Evolutionary conservation across 2,329 filamentous ascomycete genomes (phyloP).

Genomic region (Alternaria atra): DNA sequence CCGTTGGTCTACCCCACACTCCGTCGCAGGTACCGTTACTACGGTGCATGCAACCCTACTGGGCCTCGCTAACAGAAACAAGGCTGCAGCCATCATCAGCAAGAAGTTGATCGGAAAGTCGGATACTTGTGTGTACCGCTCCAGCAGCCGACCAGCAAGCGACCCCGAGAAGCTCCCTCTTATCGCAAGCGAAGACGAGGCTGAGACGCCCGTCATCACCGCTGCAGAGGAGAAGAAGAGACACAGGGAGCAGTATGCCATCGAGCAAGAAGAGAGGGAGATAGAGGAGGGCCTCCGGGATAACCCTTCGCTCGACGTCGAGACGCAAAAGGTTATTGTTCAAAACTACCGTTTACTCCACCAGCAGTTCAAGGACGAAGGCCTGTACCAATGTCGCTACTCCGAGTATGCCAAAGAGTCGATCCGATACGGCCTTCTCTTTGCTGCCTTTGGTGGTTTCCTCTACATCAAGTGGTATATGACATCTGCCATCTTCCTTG

Average conservation of each 20-base stretch:
- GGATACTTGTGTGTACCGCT: slow-evolving; percentile 34
- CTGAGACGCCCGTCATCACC: slow-evolving; percentile 9
- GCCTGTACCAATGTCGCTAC: slow-evolving; percentile 68
- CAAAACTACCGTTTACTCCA: slow-evolving; percentile 66
- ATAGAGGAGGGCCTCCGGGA: slow-evolving; percentile 47
- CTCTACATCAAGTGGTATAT: slow-evolving; percentile 65
- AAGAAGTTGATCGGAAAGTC: slow-evolving; percentile 35
- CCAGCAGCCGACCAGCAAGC: slow-evolving; percentile 18
- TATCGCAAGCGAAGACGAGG: slow-evolving; percentile 14
- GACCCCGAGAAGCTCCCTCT: slow-evolving; percentile 38
- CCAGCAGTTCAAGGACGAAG: slow-evolving; percentile 62
- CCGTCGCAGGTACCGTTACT: slow-evolving; percentile 6
- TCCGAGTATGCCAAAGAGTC: slow-evolving; percentile 67
- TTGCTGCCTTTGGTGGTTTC: slow-evolving; percentile 58
- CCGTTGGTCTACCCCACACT: slow-evolving; percentile 31
- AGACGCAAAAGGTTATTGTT: slow-evolving; percentile 65
- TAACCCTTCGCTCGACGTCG: slow-evolving; percentile 62
- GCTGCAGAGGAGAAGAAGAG: slow-evolving; percentile 26
- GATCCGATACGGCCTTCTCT: slow-evolving; percentile 63
- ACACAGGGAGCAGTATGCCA: slow-evolving; percentile 43
- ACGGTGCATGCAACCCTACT: slow-evolving; percentile 10
- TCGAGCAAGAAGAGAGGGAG: slow-evolving; percentile 49
- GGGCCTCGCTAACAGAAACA: slow-evolving; percentile 27
- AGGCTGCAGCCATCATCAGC: slow-evolving; percentile 39
- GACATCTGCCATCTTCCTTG: slow-evolving; percentile 66